phyloP scores from a whole-genome alignment of 2,329 filamentous ascomycete species.

The Esteya vermicola region DNA sequence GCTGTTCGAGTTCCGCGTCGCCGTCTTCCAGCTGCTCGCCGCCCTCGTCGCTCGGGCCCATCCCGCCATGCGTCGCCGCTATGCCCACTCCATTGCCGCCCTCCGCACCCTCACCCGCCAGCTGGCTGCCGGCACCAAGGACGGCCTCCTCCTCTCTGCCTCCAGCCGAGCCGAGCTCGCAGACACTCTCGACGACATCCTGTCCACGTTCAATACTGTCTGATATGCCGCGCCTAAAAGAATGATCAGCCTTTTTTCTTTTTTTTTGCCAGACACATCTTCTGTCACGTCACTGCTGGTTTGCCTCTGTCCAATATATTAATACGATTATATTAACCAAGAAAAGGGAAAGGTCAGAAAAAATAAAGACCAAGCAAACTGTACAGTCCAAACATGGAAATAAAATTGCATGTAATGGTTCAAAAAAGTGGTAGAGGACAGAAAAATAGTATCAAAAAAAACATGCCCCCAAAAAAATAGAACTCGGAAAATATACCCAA shows the following conservation, averaged over 20 bases:
- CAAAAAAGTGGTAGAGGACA: too few relatives aligned
- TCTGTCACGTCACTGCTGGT: background rate
- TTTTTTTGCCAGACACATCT: too few relatives aligned
- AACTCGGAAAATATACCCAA: too few relatives aligned
- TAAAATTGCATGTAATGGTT: too few relatives aligned
- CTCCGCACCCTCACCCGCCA: constrained; percentile 32
- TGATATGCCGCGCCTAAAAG: too few relatives aligned
- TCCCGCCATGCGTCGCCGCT: constrained; percentile 31
- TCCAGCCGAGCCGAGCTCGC: constrained; percentile 15
- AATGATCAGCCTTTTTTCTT: too few relatives aligned
- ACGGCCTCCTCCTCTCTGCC: constrained; percentile 14
- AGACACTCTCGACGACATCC: constrained; percentile 30
- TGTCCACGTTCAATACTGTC: constrained; percentile 13
- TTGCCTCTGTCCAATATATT: too few relatives aligned
- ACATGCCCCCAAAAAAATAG: too few relatives aligned
- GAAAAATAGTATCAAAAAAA: too few relatives aligned
- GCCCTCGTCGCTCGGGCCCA: constrained; percentile 33
- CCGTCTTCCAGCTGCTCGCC: constrained; percentile 40
- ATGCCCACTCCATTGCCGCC: constrained; percentile 34
- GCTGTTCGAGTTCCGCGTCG: constrained; percentile 41
- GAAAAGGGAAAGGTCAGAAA: background rate
- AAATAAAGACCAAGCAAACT: background rate
- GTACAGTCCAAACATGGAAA: too few relatives aligned
- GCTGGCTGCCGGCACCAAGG: too few relatives aligned
- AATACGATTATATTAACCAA: background rate